Evolutionary conservation across 352 stramenopile genomes (phyloP).

Genomic region (Pseudoperonospora humuli): DNA sequence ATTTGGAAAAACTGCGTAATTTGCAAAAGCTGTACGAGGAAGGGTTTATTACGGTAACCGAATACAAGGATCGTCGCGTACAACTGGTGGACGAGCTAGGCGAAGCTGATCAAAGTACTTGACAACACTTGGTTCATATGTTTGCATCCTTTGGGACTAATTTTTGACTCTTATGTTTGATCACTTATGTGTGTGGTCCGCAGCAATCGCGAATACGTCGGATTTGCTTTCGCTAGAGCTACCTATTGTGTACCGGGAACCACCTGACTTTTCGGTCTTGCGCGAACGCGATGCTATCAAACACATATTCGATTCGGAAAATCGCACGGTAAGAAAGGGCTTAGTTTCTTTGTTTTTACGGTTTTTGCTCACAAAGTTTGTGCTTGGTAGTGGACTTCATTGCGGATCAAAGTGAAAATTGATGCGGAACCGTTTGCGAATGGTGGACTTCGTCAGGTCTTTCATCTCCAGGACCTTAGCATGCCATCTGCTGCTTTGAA

Average conservation of each 20-base stretch:
- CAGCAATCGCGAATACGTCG: slow-evolving; percentile 52
- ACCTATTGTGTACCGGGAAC: slow-evolving; percentile 52
- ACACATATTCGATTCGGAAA: slow-evolving; percentile 68
- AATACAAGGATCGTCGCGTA: slow-evolving; percentile 61
- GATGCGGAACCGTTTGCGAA: slow-evolving; percentile 56
- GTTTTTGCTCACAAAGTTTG: not conserved
- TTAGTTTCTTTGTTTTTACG: not conserved
- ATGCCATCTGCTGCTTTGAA: slow-evolving; percentile 17
- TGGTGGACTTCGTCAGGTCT: slow-evolving; percentile 56
- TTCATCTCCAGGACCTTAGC: slow-evolving; percentile 67
- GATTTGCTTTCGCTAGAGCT: slow-evolving; percentile 46
- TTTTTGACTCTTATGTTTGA: not conserved
- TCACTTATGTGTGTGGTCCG: slow-evolving; percentile 1
- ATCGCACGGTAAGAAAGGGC: slow-evolving; percentile 34
- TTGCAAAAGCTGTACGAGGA: slow-evolving; percentile 68
- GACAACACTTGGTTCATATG: not conserved
- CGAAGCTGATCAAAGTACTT: slow-evolving; percentile 49
- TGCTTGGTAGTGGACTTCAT: slow-evolving; percentile 48
- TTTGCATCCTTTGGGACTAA: slow-evolving; percentile 6
- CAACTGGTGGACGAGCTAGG: slow-evolving; percentile 60
- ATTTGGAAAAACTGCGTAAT: slow-evolving; percentile 58
- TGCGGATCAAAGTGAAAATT: slow-evolving; percentile 63
- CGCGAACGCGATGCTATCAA: slow-evolving; percentile 69
- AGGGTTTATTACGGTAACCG: slow-evolving; percentile 75
- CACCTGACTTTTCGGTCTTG: slow-evolving; percentile 52